A percentile compares a stretch with the other conserved stretches of the same genome.
Conservation (phyloP, 345 rosid species). For the Citrus australasica region DNA sequence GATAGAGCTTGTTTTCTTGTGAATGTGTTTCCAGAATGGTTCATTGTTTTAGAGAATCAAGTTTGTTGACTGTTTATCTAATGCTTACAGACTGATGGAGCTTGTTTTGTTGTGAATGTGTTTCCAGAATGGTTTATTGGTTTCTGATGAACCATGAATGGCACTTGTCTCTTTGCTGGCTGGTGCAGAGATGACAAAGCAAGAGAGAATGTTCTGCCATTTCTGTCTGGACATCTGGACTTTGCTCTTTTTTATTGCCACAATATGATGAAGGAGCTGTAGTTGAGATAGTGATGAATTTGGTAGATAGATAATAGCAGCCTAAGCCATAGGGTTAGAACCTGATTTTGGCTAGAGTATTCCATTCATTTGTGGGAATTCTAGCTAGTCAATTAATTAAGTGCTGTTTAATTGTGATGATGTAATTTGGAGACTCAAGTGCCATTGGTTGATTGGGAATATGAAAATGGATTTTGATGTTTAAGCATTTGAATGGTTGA, state of each 20-base stretch:
- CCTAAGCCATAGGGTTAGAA: neutral
- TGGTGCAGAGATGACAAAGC: conserved; percentile 24
- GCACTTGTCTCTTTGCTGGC: conserved; percentile 20
- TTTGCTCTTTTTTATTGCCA: conserved; percentile 1
- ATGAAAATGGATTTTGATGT: conserved; percentile 4
- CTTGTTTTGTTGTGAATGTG: neutral
- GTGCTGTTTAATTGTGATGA: neutral
- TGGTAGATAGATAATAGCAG: conserved; percentile 34
- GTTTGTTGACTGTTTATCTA: neutral
- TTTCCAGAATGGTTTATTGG: conserved; percentile 22
- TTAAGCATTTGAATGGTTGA: neutral
- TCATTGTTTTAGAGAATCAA: neutral
- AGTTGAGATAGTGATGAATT: conserved; percentile 31
- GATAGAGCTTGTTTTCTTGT: conserved; percentile 13
- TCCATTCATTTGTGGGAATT: conserved; percentile 9
- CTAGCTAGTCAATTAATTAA: neutral
- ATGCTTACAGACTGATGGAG: conserved; percentile 12
- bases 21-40: conserved; percentile 20
- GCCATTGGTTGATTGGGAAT: conserved; percentile 2
- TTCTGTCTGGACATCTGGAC: conserved; percentile 19
- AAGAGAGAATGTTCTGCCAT: conserved; percentile 16
- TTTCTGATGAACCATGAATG: conserved; percentile 14
- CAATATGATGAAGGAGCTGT: conserved; percentile 15
- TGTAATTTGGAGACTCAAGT: conserved; percentile 6
- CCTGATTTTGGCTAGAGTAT: neutral